phyloP scores from a whole-genome alignment of 305 asterid genomes.

The Withania somnifera region DNA sequence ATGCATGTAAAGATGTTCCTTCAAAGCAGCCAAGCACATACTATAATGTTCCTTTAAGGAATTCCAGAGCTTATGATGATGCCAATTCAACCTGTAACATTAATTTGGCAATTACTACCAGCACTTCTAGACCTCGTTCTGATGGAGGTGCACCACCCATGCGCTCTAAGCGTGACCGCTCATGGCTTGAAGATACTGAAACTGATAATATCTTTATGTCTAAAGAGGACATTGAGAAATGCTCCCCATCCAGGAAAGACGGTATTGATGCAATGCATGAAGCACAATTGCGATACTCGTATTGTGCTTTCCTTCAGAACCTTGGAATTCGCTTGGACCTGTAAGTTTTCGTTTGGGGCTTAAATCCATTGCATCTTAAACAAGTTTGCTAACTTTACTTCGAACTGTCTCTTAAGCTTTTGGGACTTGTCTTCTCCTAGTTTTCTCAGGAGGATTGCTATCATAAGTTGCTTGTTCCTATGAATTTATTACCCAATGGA shows the following conservation, averaged over 20 bases:
- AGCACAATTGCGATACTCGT: constrained; percentile 77
- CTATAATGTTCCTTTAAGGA: constrained; percentile 21
- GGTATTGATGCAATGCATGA: constrained; percentile 80
- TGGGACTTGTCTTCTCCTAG: background rate
- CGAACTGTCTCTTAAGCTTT: background rate
- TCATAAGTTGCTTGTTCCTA: background rate
- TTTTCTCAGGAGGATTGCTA: background rate
- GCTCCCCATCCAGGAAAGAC: constrained; percentile 91
- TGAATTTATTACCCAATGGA: background rate
- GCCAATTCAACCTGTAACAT: constrained; percentile 15
- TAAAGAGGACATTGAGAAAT: constrained; percentile 77
- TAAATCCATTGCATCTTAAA: background rate
- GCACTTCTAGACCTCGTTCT: constrained; percentile 8
- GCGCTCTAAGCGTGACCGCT: constrained; percentile 53
- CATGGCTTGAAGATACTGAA: constrained; percentile 59
- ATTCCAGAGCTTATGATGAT: constrained; percentile 16
- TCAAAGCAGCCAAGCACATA: constrained; percentile 21
- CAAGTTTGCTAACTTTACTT: background rate
- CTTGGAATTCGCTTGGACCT: constrained; percentile 79
- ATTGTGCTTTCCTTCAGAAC: constrained; percentile 85
- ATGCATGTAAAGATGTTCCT: constrained; percentile 16
- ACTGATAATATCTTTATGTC: constrained; percentile 53
- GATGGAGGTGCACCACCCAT: constrained; percentile 29
- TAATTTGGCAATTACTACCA: constrained; percentile 24
- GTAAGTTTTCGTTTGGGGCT: constrained; percentile 34